Evolutionary conservation across 2,329 filamentous ascomycete genomes (phyloP), one percentile per base, ranked within the genome.

Genomic region (Xylaria sp.): DNA sequence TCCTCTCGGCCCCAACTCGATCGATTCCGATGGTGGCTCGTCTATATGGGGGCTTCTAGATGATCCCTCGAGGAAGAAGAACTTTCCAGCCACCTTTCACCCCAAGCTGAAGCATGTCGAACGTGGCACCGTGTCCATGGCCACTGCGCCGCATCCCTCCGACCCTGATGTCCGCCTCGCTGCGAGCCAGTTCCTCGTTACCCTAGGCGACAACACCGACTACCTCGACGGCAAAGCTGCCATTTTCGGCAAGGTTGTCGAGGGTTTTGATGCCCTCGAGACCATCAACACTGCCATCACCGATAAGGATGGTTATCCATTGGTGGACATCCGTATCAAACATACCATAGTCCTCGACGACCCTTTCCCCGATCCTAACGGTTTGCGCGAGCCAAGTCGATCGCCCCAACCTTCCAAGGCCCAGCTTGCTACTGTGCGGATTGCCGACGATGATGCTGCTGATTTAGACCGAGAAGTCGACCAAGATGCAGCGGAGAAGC

Each of bases 121-220:
- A 78, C 89, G 92, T 72, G 95, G 95, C 61, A 97, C 93, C 15
- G 94, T 99, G 68, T 97, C 94, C 82, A 97, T 98, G 93, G 96
- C 95, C n/a, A 97, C 95, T 0, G 92, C 89, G 20, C 90, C 92
- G 0, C 88, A 90, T 10, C 82, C 89, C 3, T 85, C 86, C 17
- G 92, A 97, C 75, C 90, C 92, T 2, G 94, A 97, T 73, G 89
- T 90, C 66, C 89, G 94, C 36, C 82, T 97, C 50, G 94, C 94
- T 0, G 94, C 87, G 6, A 97, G 94, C 73, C 95, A 99, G 78
- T 99, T 99, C 78, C 90, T 98, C 74, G 89, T 99, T 67, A 97
- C 95, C 0, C 84, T 97, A 3, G 94, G 92, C 42, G 93, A 97
- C 70, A 90, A 96, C 68, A 90, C 96, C 1, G 94, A 97, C 75